Conservation (phyloP, 1,139 yeast genomes). For the Geotrichum candidum region DNA sequence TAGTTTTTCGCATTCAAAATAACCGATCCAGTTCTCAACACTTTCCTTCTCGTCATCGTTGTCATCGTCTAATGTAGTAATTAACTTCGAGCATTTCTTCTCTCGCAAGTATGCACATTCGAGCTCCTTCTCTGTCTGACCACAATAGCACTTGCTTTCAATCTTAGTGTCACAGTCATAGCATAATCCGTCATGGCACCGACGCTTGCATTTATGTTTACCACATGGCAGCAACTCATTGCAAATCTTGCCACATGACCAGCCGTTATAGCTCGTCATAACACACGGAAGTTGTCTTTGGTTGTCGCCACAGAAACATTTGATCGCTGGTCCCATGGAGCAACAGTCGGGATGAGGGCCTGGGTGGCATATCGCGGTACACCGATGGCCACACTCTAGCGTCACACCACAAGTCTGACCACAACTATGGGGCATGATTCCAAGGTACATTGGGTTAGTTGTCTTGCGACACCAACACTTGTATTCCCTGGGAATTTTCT, state of each 20-base stretch:
- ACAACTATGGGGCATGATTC: conserved; percentile 75
- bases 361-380: conserved; percentile 76
- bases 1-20: conserved; percentile 49
- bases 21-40: conserved; percentile 52
- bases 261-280: conserved; percentile 65
- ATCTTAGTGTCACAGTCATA: conserved; percentile 55
- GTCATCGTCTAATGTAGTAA: neutral
- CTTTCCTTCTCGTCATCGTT: conserved; percentile 13
- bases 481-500: conserved; percentile 52
- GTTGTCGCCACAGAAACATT: conserved; percentile 70
- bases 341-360: conserved; percentile 85
- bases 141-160: conserved; percentile 66
- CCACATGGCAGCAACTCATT: conserved; percentile 62
- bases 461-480: conserved; percentile 91
- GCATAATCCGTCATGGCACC: conserved; percentile 74
- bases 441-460: conserved; percentile 56
- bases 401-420: conserved; percentile 69
- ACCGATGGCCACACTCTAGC: conserved; percentile 65
- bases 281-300: conserved; percentile 65
- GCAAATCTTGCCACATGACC: conserved; percentile 64
- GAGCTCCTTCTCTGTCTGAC: conserved; percentile 37
- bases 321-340: conserved; percentile 63
- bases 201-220: conserved; percentile 52
- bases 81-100: neutral
- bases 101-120: conserved; percentile 24